Evolutionary conservation across 257 asterid species (phyloP).

Genomic region (Scutellaria baicalensis): DNA sequence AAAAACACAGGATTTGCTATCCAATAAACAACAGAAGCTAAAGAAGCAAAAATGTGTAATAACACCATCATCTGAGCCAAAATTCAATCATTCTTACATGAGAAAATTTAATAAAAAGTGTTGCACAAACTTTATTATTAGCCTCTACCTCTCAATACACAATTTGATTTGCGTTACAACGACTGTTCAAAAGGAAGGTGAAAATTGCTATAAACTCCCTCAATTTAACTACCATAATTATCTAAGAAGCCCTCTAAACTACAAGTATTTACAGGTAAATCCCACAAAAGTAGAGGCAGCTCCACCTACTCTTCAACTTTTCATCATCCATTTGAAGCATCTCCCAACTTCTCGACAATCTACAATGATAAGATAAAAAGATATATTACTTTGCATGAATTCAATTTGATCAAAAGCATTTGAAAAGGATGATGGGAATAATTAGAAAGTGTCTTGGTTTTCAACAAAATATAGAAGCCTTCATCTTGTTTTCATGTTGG

Average conservation of each 20-base stretch:
- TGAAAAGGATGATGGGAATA: neutral
- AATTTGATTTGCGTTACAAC: neutral
- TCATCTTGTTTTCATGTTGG: neutral
- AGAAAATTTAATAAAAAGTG: too few species aligned
- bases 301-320: neutral
- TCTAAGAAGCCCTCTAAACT: neutral
- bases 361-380: neutral
- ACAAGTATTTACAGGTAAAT: constrained; percentile 11
- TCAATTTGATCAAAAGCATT: neutral
- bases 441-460: neutral
- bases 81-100: too few species aligned
- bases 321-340: neutral
- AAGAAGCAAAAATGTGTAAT: too few species aligned
- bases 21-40: too few species aligned
- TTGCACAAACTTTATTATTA: neutral
- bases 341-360: neutral
- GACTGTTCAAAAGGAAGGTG: neutral
- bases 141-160: neutral
- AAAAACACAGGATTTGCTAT: too few species aligned
- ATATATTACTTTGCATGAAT: neutral
- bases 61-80: too few species aligned
- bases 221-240: neutral
- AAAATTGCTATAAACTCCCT: neutral
- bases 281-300: neutral
- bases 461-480: neutral